Evolutionary conservation across 371 early-diverging fungal species (phyloP), one percentile per base, ranked within the genome.

Genomic region (Mucor racemosus): DNA sequence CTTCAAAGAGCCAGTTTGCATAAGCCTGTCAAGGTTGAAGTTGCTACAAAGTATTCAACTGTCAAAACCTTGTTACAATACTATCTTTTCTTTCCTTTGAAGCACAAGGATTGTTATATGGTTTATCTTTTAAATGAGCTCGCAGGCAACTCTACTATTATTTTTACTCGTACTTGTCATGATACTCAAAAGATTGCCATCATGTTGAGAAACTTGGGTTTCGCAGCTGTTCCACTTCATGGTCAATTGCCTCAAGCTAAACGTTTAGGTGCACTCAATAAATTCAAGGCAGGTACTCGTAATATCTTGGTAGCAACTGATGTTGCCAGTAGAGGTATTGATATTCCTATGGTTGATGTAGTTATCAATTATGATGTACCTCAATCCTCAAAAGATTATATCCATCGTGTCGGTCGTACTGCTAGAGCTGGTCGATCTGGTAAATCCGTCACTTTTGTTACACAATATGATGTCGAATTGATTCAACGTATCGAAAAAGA

Each of bases 361-460:
- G 98, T 99, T 8, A 82, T 99, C 71, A 97, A 99, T 83, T 99
- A 95, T 70, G 99, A 99, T 76, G 89, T 98, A 9, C 99, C 99
- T n/a, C 86, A 92, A 60, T 89, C 90, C 62, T 88, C 90, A 53
- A 95, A 98, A 84, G 95, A 94, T 71, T 99, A 99, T 79, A 94
- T 99, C 66, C 99, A 99, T 82, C 89, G 99, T 58, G 95, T 97
- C 4, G 99, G 99, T 35, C 90, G 99, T 71, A 98, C 99, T 0
- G 99, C 97, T 8, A 90, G 98, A 74, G 97, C 97, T 7, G 99
- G 99, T 11, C 84, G 93, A 44, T 84, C 93, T 4, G 99, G 99
- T 60, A 93, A 94, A 72, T 90, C 97, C 1, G 81, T 99, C 31
- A 97, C 98, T 9, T 90, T 99, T 75, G 97, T 99, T 17, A 97